Percentiles rank a stretch among this genome's conserved stretches.
Conservation (phyloP, 768 basidiomycete species). For the Lepiota venenata region DNA sequence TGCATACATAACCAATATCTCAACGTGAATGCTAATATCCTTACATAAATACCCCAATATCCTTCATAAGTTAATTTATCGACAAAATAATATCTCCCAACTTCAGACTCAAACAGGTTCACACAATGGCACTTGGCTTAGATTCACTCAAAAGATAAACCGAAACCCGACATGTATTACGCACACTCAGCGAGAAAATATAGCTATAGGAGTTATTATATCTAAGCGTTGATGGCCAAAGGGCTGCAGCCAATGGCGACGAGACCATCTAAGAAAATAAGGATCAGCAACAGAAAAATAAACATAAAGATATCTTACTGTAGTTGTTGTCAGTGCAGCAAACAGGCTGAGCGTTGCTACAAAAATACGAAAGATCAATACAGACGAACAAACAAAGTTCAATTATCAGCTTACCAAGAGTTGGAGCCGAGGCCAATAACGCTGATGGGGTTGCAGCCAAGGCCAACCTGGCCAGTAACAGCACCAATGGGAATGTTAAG, state of each 20-base stretch:
- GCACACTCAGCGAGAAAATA: neutral
- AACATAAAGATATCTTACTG: neutral
- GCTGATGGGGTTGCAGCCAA: slow-evolving; percentile 2
- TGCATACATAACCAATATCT: too few relatives aligned
- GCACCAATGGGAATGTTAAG: neutral
- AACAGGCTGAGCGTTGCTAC: slow-evolving; percentile 4
- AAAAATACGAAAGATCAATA: neutral
- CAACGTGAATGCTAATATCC: too few relatives aligned
- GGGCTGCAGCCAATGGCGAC: neutral
- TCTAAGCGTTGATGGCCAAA: neutral
- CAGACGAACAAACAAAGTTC: too few relatives aligned
- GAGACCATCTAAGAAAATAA: neutral
- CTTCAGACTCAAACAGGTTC: too few relatives aligned
- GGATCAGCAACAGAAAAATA: neutral
- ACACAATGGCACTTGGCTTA: too few relatives aligned
- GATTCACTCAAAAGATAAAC: too few relatives aligned
- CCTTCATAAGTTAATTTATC: too few relatives aligned
- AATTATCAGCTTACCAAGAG: slow-evolving; percentile 1
- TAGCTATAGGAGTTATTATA: neutral
- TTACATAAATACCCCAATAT: too few relatives aligned
- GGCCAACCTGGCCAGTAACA: slow-evolving; percentile 1
- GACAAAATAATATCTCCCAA: too few relatives aligned
- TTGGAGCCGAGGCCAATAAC: neutral
- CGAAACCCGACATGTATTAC: too few relatives aligned
- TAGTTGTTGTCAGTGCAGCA: slow-evolving; percentile 4